Conservation (phyloP, 305 asterid species). For the Solanum hybrid region DNA sequence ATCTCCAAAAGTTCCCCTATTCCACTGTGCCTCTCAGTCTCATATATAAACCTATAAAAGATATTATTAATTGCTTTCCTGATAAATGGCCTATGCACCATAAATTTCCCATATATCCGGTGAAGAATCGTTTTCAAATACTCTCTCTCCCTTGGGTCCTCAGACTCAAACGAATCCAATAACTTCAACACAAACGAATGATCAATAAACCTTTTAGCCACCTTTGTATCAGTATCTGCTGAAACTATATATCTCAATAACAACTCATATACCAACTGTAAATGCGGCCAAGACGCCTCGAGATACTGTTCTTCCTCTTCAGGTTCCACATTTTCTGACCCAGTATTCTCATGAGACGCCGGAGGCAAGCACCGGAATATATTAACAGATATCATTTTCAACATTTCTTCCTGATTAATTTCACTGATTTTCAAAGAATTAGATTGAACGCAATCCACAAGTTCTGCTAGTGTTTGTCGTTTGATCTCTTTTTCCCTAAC, state of each 20-base stretch:
- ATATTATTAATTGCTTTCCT: slow-evolving; percentile 77
- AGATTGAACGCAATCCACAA: slow-evolving; percentile 69
- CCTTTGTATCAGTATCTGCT: slow-evolving; percentile 57
- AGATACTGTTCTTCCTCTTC: slow-evolving; percentile 72
- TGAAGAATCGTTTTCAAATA: slow-evolving; percentile 79
- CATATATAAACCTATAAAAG: slow-evolving; percentile 67
- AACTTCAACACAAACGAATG: slow-evolving; percentile 63
- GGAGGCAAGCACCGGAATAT: slow-evolving; percentile 73
- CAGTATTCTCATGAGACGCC: slow-evolving; percentile 47
- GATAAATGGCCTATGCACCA: slow-evolving; percentile 90
- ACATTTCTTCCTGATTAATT: slow-evolving; percentile 61
- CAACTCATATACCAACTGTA: slow-evolving; percentile 65
- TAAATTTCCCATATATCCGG: slow-evolving; percentile 81
- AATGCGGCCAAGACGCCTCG: slow-evolving; percentile 81
- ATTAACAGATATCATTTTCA: slow-evolving; percentile 57
- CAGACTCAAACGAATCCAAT: slow-evolving; percentile 75
- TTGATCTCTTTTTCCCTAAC: slow-evolving; percentile 70
- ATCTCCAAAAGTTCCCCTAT: slow-evolving; percentile 85
- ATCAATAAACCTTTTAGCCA: slow-evolving; percentile 77
- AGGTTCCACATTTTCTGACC: slow-evolving; percentile 42
- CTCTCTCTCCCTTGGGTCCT: slow-evolving; percentile 83
- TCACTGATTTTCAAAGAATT: slow-evolving; percentile 51
- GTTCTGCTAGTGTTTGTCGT: slow-evolving; percentile 59
- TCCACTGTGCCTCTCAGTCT: slow-evolving; percentile 71
- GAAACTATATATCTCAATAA: slow-evolving; percentile 67